Evolutionary conservation across 2,329 filamentous ascomycete genomes (phyloP).

Genomic region (Venturia aucupariae): DNA sequence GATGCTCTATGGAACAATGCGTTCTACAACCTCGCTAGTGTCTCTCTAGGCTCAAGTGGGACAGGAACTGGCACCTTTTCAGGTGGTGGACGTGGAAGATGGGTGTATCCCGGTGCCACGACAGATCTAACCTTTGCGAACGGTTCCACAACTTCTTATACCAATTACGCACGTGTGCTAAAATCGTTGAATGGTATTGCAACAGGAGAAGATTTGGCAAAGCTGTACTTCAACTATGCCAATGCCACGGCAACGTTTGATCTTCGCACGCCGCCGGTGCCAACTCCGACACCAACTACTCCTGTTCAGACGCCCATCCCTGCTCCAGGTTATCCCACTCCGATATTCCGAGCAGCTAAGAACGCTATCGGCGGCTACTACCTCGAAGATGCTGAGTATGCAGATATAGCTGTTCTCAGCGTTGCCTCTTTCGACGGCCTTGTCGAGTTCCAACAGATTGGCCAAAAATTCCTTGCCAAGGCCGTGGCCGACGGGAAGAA

Average conservation of each 20-base stretch:
- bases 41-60: constrained; percentile 32
- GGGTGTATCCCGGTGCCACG: constrained; percentile 33
- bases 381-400: constrained; percentile 34
- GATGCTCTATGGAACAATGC: constrained; percentile 48
- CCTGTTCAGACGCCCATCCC: constrained; percentile 6
- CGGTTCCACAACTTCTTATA: constrained; percentile 31
- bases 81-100: constrained; percentile 35
- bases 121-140: constrained; percentile 39
- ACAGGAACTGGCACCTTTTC: constrained; percentile 36
- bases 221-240: constrained; percentile 23
- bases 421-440: constrained; percentile 33
- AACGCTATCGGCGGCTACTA: constrained; percentile 41
- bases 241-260: background rate
- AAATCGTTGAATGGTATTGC: constrained; percentile 33
- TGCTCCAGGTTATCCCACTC: constrained; percentile 35
- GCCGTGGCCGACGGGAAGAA: constrained; percentile 45
- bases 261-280: background rate
- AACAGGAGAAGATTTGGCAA: constrained; percentile 34
- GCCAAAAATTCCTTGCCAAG: constrained; percentile 32
- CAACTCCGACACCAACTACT: constrained; percentile 14
- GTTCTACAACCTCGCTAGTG: constrained; percentile 37
- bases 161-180: constrained; percentile 36
- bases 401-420: constrained; percentile 37
- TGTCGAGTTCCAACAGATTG: constrained; percentile 33
- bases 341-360: constrained; percentile 29